A percentile compares a stretch with the other conserved stretches of the same genome.
Conservation (phyloP, 257 asterid genomes). For the Ilex aquifolium region DNA sequence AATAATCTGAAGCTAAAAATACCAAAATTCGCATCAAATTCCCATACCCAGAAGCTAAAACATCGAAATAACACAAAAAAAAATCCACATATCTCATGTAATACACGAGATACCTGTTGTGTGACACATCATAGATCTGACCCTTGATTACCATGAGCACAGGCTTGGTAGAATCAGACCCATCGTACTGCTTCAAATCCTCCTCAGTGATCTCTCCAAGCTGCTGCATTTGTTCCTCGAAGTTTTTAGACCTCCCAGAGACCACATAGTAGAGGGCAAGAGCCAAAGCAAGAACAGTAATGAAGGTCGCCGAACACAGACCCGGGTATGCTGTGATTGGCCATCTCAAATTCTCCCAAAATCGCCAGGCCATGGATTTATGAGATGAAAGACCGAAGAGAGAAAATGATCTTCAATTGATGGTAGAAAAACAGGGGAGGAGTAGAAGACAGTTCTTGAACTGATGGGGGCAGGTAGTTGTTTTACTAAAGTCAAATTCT, state of each 20-base stretch:
- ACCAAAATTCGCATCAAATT: slow-evolving; percentile 11
- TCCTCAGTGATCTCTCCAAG: slow-evolving; percentile 73
- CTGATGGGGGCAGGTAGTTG: too few species aligned
- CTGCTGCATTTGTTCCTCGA: slow-evolving; percentile 71
- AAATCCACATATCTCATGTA: neutral
- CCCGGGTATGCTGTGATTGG: slow-evolving; percentile 86
- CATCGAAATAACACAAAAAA: neutral
- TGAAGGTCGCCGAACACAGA: slow-evolving; percentile 82
- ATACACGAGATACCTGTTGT: slow-evolving; percentile 53
- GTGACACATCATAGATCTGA: slow-evolving; percentile 98
- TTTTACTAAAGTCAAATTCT: too few species aligned
- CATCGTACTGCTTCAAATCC: slow-evolving; percentile 70
- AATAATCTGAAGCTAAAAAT: slow-evolving; percentile 3
- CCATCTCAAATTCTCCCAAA: slow-evolving; percentile 72
- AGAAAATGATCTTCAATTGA: too few species aligned
- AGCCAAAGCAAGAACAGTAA: slow-evolving; percentile 65
- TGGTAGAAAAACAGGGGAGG: too few species aligned
- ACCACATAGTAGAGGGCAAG: slow-evolving; percentile 63
- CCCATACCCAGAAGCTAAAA: neutral
- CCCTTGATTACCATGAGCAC: slow-evolving; percentile 92
- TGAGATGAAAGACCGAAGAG: neutral
- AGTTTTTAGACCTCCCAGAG: slow-evolving; percentile 39
- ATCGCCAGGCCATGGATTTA: slow-evolving; percentile 45
- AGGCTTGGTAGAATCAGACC: slow-evolving; percentile 86
- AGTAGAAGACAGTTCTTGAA: too few species aligned